Percentiles rank a stretch among this genome's conserved stretches.
Conservation (phyloP, 169 alveolate genomes). For the Plasmodium sp. region DNA sequence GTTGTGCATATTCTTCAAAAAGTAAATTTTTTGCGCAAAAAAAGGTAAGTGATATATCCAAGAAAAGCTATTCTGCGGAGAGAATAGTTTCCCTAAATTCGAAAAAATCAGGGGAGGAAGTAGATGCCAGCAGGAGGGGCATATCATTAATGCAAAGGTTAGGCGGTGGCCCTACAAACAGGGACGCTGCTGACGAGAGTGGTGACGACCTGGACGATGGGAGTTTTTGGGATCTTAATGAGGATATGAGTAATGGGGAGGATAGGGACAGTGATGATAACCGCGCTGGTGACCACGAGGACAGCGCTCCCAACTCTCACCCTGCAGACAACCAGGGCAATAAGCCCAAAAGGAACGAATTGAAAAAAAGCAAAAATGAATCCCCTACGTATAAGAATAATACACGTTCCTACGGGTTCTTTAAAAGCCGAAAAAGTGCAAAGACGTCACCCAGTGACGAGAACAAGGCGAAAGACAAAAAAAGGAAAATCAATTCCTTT, state of each 20-base stretch:
- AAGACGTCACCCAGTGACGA: slow-evolving; percentile 1
- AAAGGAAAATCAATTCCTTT: slow-evolving; percentile 21
- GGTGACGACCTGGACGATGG: not conserved
- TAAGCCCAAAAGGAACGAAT: not conserved
- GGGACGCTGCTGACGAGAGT: not conserved
- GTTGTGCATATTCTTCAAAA: not conserved
- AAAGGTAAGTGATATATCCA: not conserved
- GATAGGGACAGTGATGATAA: not conserved
- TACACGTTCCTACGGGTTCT: not conserved
- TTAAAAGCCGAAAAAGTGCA: not conserved
- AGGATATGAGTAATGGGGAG: not conserved
- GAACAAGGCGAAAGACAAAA: not conserved
- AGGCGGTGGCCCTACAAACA: not conserved
- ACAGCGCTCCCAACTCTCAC: not conserved
- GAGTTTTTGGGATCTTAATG: not conserved
- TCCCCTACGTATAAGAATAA: not conserved
- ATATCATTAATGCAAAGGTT: not conserved
- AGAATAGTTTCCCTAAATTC: not conserved
- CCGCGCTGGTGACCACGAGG: not conserved
- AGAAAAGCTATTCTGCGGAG: not conserved
- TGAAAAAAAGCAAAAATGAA: not conserved
- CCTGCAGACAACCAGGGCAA: not conserved
- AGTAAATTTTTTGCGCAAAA: not conserved
- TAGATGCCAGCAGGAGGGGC: not conserved
- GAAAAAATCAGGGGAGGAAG: not conserved